Conservation (phyloP, 495 filamentous ascomycete genomes). For the Darksidea phi region DNA sequence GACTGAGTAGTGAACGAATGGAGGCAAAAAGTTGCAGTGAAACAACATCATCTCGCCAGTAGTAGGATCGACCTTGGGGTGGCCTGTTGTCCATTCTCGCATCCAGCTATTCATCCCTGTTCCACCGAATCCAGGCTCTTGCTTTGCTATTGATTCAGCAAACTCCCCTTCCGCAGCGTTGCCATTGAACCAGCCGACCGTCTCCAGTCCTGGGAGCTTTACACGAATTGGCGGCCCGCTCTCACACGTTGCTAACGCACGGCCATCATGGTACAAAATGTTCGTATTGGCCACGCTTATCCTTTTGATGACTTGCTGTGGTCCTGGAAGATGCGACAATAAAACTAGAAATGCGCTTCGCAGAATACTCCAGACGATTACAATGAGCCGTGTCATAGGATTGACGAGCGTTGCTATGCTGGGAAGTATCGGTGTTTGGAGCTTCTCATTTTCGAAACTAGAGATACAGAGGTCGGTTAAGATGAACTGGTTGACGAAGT, state of each 20-base stretch:
- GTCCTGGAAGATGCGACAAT: slow-evolving; percentile 55
- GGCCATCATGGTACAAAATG: slow-evolving; percentile 62
- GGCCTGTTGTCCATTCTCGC: slow-evolving; percentile 67
- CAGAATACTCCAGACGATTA: slow-evolving; percentile 49
- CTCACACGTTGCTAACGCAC: slow-evolving; percentile 65
- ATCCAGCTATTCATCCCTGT: slow-evolving; percentile 54
- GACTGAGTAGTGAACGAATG: slow-evolving; percentile 66
- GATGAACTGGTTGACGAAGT: slow-evolving; percentile 65
- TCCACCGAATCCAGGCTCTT: slow-evolving; percentile 50
- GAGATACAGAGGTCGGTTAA: slow-evolving; percentile 61
- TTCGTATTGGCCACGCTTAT: slow-evolving; percentile 66
- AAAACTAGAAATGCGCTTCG: slow-evolving; percentile 55
- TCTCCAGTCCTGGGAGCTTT: slow-evolving; percentile 58
- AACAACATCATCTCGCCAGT: slow-evolving; percentile 64
- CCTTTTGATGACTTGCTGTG: slow-evolving; percentile 54
- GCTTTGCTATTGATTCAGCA: slow-evolving; percentile 12
- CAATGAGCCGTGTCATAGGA: slow-evolving; percentile 46
- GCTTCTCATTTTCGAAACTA: slow-evolving; percentile 45
- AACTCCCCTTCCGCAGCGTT: slow-evolving; percentile 50
- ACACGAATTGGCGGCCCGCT: slow-evolving; percentile 65
- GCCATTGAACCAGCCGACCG: slow-evolving; percentile 67
- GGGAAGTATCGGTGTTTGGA: slow-evolving; percentile 55
- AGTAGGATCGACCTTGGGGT: slow-evolving; percentile 60
- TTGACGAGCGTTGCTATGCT: slow-evolving; percentile 62
- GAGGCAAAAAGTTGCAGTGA: slow-evolving; percentile 58